phyloP scores from a whole-genome alignment of 441 rosid species.

The Euphorbia celastroides region DNA sequence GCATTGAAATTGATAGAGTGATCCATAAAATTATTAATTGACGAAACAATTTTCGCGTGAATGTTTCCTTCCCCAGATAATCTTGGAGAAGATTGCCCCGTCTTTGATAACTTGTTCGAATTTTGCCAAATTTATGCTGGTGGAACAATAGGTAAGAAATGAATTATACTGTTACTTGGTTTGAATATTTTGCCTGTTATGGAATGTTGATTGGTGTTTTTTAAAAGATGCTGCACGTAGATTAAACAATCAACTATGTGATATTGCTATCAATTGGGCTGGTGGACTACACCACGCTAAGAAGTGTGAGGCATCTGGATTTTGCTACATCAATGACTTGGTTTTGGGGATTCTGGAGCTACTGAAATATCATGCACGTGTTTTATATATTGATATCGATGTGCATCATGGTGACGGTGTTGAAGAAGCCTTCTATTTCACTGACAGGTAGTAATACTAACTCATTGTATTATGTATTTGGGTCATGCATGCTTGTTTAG shows the following conservation, averaged over 20 bases:
- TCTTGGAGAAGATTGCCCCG: constrained; percentile 98
- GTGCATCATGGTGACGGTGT: constrained; percentile 99
- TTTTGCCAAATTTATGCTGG: constrained; percentile 98
- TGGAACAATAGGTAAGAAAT: constrained; percentile 79
- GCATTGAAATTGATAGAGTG: not conserved
- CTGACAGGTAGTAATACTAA: constrained; percentile 60
- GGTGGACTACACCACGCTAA: constrained; percentile 99
- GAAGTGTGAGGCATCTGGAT: constrained; percentile 96
- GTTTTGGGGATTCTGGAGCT: constrained; percentile 94
- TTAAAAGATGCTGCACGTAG: constrained; percentile 81
- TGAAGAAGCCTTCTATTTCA: constrained; percentile 97
- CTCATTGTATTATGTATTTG: constrained; percentile 15
- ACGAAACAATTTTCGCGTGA: constrained; percentile 6
- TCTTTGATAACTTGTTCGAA: constrained; percentile 86
- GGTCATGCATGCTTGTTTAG: not conserved
- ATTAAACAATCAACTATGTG: constrained; percentile 86
- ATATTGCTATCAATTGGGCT: constrained; percentile 98
- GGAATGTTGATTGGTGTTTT: constrained; percentile 9
- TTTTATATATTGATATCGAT: constrained; percentile 86
- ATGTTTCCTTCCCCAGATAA: constrained; percentile 50
- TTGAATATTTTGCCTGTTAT: constrained; percentile 8
- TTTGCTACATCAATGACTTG: constrained; percentile 94
- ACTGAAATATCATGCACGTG: constrained; percentile 84
- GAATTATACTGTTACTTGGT: not conserved
- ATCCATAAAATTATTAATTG: not conserved